Evolutionary conservation across 352 stramenopile genomes (phyloP), one percentile per base, ranked within the genome.

Genomic region (Pythium dissotocum): DNA sequence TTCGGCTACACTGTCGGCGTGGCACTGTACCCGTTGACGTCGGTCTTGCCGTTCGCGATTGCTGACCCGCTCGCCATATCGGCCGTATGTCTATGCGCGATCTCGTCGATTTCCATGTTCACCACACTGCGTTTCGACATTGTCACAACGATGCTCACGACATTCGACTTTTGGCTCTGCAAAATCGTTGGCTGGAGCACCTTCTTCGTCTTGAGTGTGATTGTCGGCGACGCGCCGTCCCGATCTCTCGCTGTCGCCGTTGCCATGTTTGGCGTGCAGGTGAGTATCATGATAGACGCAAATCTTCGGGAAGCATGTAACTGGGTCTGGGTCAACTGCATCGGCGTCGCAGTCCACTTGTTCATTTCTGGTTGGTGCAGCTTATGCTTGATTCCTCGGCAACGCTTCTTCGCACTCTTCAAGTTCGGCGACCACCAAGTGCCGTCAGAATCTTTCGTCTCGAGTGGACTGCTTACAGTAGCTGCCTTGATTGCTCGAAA

Each of bases 81-180:
- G 16, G 35, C 36, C 16, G 46, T 48, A 2, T 10, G 33, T n/a
- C 6, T 63, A 2, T 53, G 57, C 4, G 21, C 57, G 1, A 33
- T 63, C 9, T 40, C 57, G 7, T 53, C 57, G 1, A 28, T 63
- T 30, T 33, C 57, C 10, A 14, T 63, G 40, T 42, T 54, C 57
- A 63, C 36, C 26, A 63, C 57, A 32, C 33, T 72, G 16, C 60
- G 65, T 6, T 67, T 42, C 28, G 57, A 72, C 44, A 36, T 64
- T 12, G 44, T 72, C 30, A 53, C 9, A 6, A 42, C 67, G 4
- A 52, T 72, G 52, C n/a, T 63, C 9, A 13, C 16, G 6, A 63
- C 65, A 4, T 72, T 60, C 44, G 65, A 72, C 24, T 61, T 67
- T 53, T 70, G 65, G 59, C 67, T 64, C 21, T 59, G 44, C n/a